Evolutionary conservation across 805 yeast genomes (phyloP), one percentile per base, ranked within the genome.

Genomic region (Scheffersomyces ergatensis): DNA sequence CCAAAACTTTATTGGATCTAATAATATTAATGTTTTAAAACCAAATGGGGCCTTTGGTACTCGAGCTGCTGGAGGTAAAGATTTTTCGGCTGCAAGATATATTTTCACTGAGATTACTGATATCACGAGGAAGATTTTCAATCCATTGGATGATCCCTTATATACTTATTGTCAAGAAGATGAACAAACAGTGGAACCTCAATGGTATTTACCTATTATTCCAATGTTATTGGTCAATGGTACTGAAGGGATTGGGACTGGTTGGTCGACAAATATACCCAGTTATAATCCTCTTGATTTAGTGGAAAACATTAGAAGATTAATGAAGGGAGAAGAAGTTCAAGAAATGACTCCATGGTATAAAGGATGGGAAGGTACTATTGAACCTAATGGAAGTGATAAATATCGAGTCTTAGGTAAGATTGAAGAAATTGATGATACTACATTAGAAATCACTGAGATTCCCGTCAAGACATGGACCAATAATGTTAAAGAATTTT

Each of bases 31-130:
- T 60, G 56, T 89, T 38, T 69, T 93, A 53, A 76, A 80, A 58
- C 99, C 99, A 35, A 86, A 85, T 60, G 99, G 99, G 74, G 83
- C 89, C 25, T 93, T 93, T 60, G 99, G 99, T 76, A 83, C 97
- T 1, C 81, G 99, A 66, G 90, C 93, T 19, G 76, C 88, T 19
- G 99, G 99, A 63, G 99, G 99, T 70, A 93, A 93, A 62, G 99
- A 93, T 71, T 93, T 90, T 13, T 86, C 98, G n/a, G 97, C 98
- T 20, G 83, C 97, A 34, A 90, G 99, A 77, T 93, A 93, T 71
- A 90, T 93, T 60, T 87, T 78, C 62, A 93, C 99, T 0, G 89
- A 87, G 55, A 67, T 93, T 48, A 80, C 78, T 40, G 80, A 83
- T 25, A 72, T 93, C 37, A 86, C 98, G 0, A 72, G 85, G 42